Base-by-base conservation (phyloP, 768 basidiomycete genomes). In the Lentinula raphanica region DNA sequence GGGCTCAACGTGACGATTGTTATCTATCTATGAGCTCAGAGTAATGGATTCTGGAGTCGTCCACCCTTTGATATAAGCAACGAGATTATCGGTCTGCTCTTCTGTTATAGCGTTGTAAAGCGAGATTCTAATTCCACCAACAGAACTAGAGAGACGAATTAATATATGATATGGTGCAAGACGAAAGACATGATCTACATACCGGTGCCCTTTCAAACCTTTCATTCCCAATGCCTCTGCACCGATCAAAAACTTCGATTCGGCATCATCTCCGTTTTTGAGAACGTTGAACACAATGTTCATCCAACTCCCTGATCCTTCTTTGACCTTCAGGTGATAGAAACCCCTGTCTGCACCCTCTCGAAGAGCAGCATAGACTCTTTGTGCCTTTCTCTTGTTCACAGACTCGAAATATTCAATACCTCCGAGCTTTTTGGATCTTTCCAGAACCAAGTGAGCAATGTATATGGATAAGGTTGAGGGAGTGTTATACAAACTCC, bases 201-300 rank as follows among this genome's bases (percentile, higher is more conserved):
- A 93, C 85, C 96, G 81, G 76, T 99, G 97, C 0, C 97, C 97
- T 70, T 93, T 95, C 57, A 97, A 73, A 32, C 90, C 90, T 64
- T 85, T 87, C 82, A 98, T 86, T 0, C 90, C 92, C 58, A 71
- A 76, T 63, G 76, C 77, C 66, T 93, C 88, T 0, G 95, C 95
- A 9, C 89, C 92, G 19, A 80, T 77, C 62, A 98, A 68, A 70
- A 98, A 98, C 64, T 75, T 72, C 65, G 83, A 82, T 70, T 97
- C 78, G 19, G 77, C 79, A 1, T 80, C 88, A n/a, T 90, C 86
- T 0, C 86, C 89, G n/a, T n/a, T n/a, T n/a, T n/a, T n/a, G 12
- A 84, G 62, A 12, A 95, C 75, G 54, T 84, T 82, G 71, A 98
- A 98, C 0, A 92, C 90, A 15, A 92, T 79, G 69, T 99, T 99